A percentile compares a stretch with the other conserved stretches of the same genome.
Evolutionary conservation across 75 land plant species (phyloP).

Genomic region (Picea glauca): DNA sequence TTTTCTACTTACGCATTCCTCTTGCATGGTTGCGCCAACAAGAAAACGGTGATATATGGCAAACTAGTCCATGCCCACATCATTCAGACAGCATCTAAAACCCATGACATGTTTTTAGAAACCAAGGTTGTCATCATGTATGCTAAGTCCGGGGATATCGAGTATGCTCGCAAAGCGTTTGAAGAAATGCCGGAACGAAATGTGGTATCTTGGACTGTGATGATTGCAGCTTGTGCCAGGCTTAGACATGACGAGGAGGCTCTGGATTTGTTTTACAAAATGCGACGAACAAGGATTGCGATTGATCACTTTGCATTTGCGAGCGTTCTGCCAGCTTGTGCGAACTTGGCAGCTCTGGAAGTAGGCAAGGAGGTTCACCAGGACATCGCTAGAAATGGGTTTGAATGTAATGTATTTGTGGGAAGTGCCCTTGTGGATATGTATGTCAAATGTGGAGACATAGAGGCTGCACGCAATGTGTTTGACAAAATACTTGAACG

Average conservation of each 20-base stretch:
- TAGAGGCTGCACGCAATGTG: slow-evolving; percentile 16
- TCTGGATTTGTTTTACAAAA: slow-evolving; percentile 3
- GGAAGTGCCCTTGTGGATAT: slow-evolving; percentile 19
- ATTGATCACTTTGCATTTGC: slow-evolving; percentile 10
- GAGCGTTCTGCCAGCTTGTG: slow-evolving; percentile 9
- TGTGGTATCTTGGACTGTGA: slow-evolving; percentile 14
- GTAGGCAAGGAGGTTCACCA: slow-evolving; percentile 6
- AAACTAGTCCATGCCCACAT: slow-evolving; percentile 11
- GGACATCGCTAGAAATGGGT: slow-evolving; percentile 13
- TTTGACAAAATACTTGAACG: slow-evolving; percentile 16
- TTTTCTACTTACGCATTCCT: neutral
- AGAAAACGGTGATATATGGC: slow-evolving; percentile 1
- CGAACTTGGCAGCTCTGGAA: slow-evolving; percentile 7
- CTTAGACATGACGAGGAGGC: slow-evolving; percentile 3
- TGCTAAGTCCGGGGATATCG: slow-evolving; percentile 4
- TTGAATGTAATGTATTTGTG: slow-evolving; percentile 7
- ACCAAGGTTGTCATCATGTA: slow-evolving; percentile 14
- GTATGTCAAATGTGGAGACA: slow-evolving; percentile 16
- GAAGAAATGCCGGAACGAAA: slow-evolving; percentile 3
- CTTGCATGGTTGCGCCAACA: slow-evolving; percentile 6
- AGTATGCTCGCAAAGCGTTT: slow-evolving; percentile 9
- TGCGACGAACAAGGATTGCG: neutral
- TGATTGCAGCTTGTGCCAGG: slow-evolving; percentile 16
- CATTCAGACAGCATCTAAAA: neutral
- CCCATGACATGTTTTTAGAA: neutral